Base-by-base conservation (phyloP, 1,284 basidiomycete species). In the Mrakiaceae sp. region DNA sequence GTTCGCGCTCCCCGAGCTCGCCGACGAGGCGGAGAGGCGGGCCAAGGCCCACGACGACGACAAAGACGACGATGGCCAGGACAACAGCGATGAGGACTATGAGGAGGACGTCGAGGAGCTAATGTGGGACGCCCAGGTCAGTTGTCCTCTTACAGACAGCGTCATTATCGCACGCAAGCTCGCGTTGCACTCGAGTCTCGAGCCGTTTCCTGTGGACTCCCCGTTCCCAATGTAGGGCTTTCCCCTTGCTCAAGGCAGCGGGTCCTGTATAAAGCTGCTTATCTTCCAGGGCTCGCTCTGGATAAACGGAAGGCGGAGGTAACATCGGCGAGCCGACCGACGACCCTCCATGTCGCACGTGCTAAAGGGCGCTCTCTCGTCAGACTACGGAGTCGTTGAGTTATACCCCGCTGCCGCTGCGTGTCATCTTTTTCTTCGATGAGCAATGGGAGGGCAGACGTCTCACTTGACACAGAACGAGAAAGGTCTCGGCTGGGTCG, bases 41-140 rank as follows among this genome's bases (percentile, higher is more conserved):
- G 1, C 5, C 11, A 14, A 43, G 11, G 9, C 11, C 3, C n/a
- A 27, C 3, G 14, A 52, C 0, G 11, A 42, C 48, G 54, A 40
- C 14, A 16, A 5, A 7, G 16, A 56, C 10, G 27, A 39, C 6
- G n/a, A 60, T 3, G 27, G 27, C 27, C 27, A 27, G 27, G 27
- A 27, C 27, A 27, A 27, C 27, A 27, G 27, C 27, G 27, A 42
- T 3, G 57, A 27, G 0, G 57, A 48, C 46, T 44, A 58, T 3
- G 60, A 62, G 9, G 51, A 62, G 8, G 60, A 62, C 39, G 49
- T 54, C 3, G 60, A 62, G 43, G 60, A 47, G 27, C 12, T 63
- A 4, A 63, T 63, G 40, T 57, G 44, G 54, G 53, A 56, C 27
- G 53, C 54, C 27, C 47, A 57, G 44, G 53, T 56, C 42, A 63